These are phyloP conservation scores for Colletotrichum somersetense DNA, from an alignment of 2,329 filamentous ascomycete genomes.

Conservation along the genomic window DNA sequence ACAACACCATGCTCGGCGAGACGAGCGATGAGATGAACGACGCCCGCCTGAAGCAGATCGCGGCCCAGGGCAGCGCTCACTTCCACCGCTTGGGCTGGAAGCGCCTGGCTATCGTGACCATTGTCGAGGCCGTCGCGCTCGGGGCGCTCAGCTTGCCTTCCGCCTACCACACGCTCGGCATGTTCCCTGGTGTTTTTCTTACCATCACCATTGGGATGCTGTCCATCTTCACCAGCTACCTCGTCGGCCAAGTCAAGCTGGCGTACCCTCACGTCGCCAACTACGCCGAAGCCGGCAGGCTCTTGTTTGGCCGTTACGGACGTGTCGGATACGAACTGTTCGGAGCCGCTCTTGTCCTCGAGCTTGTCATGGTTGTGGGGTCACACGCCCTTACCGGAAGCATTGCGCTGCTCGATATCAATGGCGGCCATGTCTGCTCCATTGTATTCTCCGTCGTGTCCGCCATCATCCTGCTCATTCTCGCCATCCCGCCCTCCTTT, in stretches of 20 bases:
- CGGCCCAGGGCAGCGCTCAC: conserved; percentile 58
- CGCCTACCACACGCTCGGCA: conserved; percentile 66
- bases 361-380: conserved; percentile 77
- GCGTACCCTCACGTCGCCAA: conserved; percentile 69
- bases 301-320: conserved; percentile 65
- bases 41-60: conserved; percentile 62
- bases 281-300: conserved; percentile 76
- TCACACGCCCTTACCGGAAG: conserved; percentile 79
- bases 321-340: conserved; percentile 71
- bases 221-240: conserved; percentile 62
- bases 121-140: conserved; percentile 69
- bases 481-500: conserved; percentile 63
- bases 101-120: conserved; percentile 66
- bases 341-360: conserved; percentile 70
- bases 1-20: conserved; percentile 38
- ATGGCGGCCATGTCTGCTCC: conserved; percentile 64
- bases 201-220: conserved; percentile 58
- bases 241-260: conserved; percentile 63
- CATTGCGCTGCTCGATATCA: conserved; percentile 76
- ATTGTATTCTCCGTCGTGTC: conserved; percentile 61
- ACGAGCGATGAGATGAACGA: conserved; percentile 48
- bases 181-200: conserved; percentile 62
- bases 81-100: conserved; percentile 70
- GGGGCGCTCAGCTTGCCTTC: conserved; percentile 64
- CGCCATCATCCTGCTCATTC: conserved; percentile 58